Percentiles rank a stretch among this genome's conserved stretches.
These are phyloP conservation scores for Fusarium sp. DNA, from an alignment of 2,329 filamentous ascomycete genomes.

Conservation along the genomic window DNA sequence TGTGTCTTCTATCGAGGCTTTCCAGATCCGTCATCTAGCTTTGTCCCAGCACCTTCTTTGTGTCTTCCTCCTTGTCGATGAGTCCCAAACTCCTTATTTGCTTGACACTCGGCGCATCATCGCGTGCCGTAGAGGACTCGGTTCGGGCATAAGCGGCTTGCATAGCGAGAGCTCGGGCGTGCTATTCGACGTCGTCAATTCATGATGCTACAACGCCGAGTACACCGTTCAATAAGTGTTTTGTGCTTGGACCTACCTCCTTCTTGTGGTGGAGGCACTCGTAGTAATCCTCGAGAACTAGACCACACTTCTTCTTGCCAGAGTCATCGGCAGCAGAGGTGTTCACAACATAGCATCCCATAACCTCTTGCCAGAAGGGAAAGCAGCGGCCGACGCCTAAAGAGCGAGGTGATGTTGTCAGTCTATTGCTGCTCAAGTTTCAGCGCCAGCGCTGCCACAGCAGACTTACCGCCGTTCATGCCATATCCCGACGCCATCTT, in stretches of 20 bases:
- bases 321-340: slow-evolving; percentile 82
- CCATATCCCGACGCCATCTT: slow-evolving; percentile 87
- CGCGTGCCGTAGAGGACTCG: slow-evolving; percentile 80
- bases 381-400: slow-evolving; percentile 85
- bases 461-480: slow-evolving; percentile 80
- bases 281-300: slow-evolving; percentile 95
- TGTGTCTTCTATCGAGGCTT: slow-evolving; percentile 24
- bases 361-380: slow-evolving; percentile 99
- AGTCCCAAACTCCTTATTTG: slow-evolving; percentile 91
- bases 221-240: neutral
- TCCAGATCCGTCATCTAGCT: slow-evolving; percentile 40
- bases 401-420: slow-evolving; percentile 43
- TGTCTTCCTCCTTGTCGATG: slow-evolving; percentile 86
- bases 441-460: neutral
- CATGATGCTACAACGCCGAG: neutral
- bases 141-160: slow-evolving; percentile 89
- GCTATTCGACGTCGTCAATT: slow-evolving; percentile 65
- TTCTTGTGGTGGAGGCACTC: slow-evolving; percentile 99
- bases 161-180: slow-evolving; percentile 81
- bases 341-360: slow-evolving; percentile 98
- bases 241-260: slow-evolving; percentile 76
- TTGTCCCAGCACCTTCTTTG: slow-evolving; percentile 70
- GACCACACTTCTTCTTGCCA: slow-evolving; percentile 89
- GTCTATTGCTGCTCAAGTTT: slow-evolving; percentile 19
- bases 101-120: slow-evolving; percentile 85